Conservation (phyloP, 1,139 yeast species). For the Arxiozyma telluris region DNA sequence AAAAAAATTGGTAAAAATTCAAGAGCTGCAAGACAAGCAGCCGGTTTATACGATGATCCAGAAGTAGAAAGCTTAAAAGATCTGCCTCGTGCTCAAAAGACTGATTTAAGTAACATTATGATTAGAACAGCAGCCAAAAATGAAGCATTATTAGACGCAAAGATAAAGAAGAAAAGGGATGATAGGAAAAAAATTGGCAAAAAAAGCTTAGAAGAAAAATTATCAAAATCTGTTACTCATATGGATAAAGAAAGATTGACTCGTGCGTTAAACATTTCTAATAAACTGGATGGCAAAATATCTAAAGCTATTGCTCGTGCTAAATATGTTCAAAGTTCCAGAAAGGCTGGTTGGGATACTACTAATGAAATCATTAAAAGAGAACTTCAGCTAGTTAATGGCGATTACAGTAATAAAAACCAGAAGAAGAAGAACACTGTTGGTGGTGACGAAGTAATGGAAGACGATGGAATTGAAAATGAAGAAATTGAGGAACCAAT, state of each 20-base stretch:
- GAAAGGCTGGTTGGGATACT: constrained; percentile 68
- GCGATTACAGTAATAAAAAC: constrained; percentile 5
- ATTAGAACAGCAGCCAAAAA: constrained; percentile 59
- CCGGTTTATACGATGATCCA: constrained; percentile 31
- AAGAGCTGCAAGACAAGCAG: constrained; percentile 70
- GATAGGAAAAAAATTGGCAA: constrained; percentile 28
- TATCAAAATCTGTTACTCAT: constrained; percentile 32
- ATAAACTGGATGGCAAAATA: constrained; percentile 51
- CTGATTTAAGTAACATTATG: constrained; percentile 53
- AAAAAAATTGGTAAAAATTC: constrained; percentile 53
- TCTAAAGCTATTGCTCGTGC: constrained; percentile 57
- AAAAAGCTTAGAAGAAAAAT: constrained; percentile 30
- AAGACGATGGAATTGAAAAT: constrained; percentile 14
- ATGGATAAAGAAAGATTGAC: constrained; percentile 36
- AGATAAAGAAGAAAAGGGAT: constrained; percentile 40
- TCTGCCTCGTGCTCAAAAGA: constrained; percentile 49
- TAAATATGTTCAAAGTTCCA: constrained; percentile 47
- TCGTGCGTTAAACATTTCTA: constrained; percentile 45
- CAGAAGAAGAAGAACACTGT: constrained; percentile 3
- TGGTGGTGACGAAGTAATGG: constrained; percentile 23
- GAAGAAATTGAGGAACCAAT: constrained; percentile 18
- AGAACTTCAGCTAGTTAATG: constrained; percentile 17
- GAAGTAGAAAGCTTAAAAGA: constrained; percentile 44
- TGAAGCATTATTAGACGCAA: constrained; percentile 50
- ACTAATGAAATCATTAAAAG: constrained; percentile 44